Conservation (phyloP, 768 basidiomycete species). For the Collybia nuda region DNA sequence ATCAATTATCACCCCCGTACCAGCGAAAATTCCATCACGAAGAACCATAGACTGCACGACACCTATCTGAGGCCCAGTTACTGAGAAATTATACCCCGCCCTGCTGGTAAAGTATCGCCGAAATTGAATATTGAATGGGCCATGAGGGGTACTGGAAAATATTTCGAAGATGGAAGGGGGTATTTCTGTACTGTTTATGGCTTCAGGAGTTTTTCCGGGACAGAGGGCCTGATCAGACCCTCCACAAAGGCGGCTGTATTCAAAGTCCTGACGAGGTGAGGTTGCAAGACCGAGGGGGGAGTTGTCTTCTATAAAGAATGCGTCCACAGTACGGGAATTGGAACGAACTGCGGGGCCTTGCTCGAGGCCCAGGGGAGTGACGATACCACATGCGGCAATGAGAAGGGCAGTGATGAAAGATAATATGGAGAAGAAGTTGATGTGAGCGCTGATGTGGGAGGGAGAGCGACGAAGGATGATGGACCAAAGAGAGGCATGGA, state of each 20-base stretch:
- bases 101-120: conserved; percentile 17
- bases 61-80: neutral
- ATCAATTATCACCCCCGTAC: conserved; percentile 18
- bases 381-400: conserved; percentile 14
- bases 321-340: neutral
- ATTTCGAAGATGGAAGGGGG: conserved; percentile 8
- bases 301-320: conserved; percentile 12
- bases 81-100: conserved; percentile 9
- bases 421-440: conserved; percentile 14
- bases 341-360: conserved; percentile 8
- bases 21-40: conserved; percentile 16
- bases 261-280: neutral
- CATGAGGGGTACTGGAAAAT: conserved; percentile 18
- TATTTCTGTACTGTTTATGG: conserved; percentile 13
- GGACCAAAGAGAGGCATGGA: conserved; percentile 20
- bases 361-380: conserved; percentile 19
- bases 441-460: neutral
- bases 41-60: conserved; percentile 16
- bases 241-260: conserved; percentile 18
- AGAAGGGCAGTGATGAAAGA: conserved; percentile 11
- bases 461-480: conserved; percentile 10
- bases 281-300: conserved; percentile 12
- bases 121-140: conserved; percentile 20
- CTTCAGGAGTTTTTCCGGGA: conserved; percentile 11
- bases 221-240: conserved; percentile 6